Conservation (phyloP, 805 yeast species). For the Candida maltosa region DNA sequence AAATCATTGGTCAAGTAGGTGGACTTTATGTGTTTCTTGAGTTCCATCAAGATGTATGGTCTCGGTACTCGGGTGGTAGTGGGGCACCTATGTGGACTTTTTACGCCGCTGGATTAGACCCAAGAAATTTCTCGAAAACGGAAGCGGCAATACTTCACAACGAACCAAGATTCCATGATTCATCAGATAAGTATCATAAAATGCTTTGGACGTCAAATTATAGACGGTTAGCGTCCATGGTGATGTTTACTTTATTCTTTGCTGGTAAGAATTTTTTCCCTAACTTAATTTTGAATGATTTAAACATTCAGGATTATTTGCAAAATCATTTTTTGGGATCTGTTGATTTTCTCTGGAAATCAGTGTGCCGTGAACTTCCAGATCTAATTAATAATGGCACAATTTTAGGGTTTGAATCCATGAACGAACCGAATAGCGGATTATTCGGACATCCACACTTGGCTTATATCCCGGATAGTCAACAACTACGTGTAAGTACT, state of each 20-base stretch:
- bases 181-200: slow-evolving; percentile 53
- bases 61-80: slow-evolving; percentile 81
- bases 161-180: slow-evolving; percentile 28
- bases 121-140: slow-evolving; percentile 63
- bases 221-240: slow-evolving; percentile 65
- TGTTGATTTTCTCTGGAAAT: slow-evolving; percentile 35
- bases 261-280: slow-evolving; percentile 79
- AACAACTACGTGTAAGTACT: slow-evolving; percentile 71
- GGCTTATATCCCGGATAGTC: slow-evolving; percentile 50
- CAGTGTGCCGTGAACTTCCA: slow-evolving; percentile 22
- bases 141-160: slow-evolving; percentile 83
- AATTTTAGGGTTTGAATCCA: slow-evolving; percentile 75
- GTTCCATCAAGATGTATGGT: slow-evolving; percentile 95
- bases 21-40: slow-evolving; percentile 79
- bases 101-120: slow-evolving; percentile 84
- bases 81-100: slow-evolving; percentile 96
- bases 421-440: slow-evolving; percentile 86
- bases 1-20: slow-evolving; percentile 56
- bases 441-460: slow-evolving; percentile 62
- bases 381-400: slow-evolving; percentile 40
- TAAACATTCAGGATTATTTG: slow-evolving; percentile 73
- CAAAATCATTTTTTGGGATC: slow-evolving; percentile 62
- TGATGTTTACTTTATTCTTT: slow-evolving; percentile 85
- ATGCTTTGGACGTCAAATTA: slow-evolving; percentile 95
- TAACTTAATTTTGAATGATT: slow-evolving; percentile 63